Base-by-base conservation (phyloP, 2,329 filamentous ascomycete genomes). In the Neofusicoccum ribis region DNA sequence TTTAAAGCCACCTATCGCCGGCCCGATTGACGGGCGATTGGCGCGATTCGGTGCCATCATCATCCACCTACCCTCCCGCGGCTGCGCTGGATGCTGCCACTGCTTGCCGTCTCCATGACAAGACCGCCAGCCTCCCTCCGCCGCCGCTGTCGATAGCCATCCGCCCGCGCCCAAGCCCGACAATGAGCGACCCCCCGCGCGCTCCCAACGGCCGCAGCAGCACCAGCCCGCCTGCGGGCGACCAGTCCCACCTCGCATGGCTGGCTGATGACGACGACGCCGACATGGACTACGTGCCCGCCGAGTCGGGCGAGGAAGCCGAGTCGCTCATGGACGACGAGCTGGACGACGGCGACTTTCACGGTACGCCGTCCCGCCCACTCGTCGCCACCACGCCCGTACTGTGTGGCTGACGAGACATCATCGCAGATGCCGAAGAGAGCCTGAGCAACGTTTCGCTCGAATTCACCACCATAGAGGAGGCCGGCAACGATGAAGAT, bases 241-340 rank as follows among this genome's bases (percentile, higher is more conserved):
- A 51, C 52, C 36, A 27, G n/a, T n/a, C 46, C 34, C 63, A 51
- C 44, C 6, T 34, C 41, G 14, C 12, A 62, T 76, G 72, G 74
- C 70, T 70, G 61, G 73, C 75, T 65, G 64, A 72, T 47, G 76
- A 76, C 64, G 77, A 77, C 69, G 79, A 82, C 76, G 82, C 23
- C 17, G 56, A 84, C 73, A 82, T 83, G 78, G 82, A 84, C 68
- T 83, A 80, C 74, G 76, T 83, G 70, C 76, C 79, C 34, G 76
- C 46, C 34, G 63, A 59, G 52, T 59, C 79, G 51, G 72, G 78
- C 65, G 79, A 80, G 66, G 75, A 74, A 14, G 76, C 71, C 59
- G 76, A 79, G 27, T 60, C 56, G n/a, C 71, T 76, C 15, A 74
- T 75, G 11, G 78, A 80, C 8, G 76, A 77, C n/a, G 77, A 73